Evolutionary conservation across 352 stramenopile species (phyloP).

Genomic region (Elongisporangium prolatum): DNA sequence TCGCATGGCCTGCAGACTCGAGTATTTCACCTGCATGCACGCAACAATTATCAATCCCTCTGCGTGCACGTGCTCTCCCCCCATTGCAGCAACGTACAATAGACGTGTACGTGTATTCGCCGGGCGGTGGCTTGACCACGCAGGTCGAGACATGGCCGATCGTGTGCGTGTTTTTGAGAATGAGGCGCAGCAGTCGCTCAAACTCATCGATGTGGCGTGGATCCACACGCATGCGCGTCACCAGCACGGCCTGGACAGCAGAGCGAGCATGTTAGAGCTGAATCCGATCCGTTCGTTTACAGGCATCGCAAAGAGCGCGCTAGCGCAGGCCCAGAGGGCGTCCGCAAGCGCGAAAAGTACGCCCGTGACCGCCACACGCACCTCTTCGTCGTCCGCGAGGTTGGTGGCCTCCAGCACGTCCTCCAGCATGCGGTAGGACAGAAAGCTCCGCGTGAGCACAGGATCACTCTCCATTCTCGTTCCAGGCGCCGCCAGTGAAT

Average conservation of each 20-base stretch:
- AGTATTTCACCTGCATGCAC: constrained; percentile 65
- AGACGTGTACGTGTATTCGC: constrained; percentile 78
- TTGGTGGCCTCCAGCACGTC: constrained; percentile 71
- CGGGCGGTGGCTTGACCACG: constrained; percentile 66
- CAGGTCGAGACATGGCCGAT: constrained; percentile 78
- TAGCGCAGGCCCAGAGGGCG: background rate
- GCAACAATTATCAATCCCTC: background rate
- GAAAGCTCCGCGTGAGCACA: constrained; percentile 48
- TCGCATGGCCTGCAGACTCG: constrained; percentile 59
- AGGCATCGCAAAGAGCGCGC: too few species aligned
- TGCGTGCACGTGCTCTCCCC: background rate
- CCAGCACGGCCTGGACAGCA: constrained; percentile 56
- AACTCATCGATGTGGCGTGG: constrained; percentile 73
- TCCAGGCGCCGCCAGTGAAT: background rate
- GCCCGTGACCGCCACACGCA: constrained; percentile 10
- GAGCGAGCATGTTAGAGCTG: background rate
- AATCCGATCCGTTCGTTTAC: background rate
- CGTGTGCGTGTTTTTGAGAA: constrained; percentile 79
- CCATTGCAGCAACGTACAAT: constrained; percentile 42
- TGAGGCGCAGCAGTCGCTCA: constrained; percentile 68
- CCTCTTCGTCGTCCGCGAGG: constrained; percentile 77
- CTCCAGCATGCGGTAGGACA: constrained; percentile 74
- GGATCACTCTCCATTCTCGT: constrained; percentile 1
- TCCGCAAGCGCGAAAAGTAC: background rate
- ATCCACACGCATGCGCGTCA: constrained; percentile 78